Evolutionary conservation across 202 grass and related monocot species (phyloP), one percentile per base, ranked within the genome.

Genomic region (Hordeum pubiflorum): DNA sequence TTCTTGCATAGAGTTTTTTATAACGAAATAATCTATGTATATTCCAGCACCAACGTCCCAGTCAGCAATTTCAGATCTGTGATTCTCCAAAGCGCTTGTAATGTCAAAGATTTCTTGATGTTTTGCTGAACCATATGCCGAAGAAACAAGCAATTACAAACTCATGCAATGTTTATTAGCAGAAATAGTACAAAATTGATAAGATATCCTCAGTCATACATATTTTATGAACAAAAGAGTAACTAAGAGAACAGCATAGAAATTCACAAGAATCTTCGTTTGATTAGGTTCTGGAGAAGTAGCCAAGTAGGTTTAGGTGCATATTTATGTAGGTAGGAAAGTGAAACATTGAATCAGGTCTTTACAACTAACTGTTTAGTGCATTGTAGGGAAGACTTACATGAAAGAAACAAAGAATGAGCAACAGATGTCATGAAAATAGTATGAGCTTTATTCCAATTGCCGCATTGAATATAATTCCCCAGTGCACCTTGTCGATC

Each of bases 31-130:
- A 39, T 94, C 90, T 69, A 93, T 81, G 82, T 91, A 98, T 80
- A 98, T 93, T 72, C 90, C 92, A 36, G 88, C 92, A 72, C 95
- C 90, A 82, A 98, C 40, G 74, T 94, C 95, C 92, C 95, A 93
- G 54, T 94, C 92, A 86, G 92, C 86, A 79, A 98, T 98, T 94
- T 94, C 84, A 81, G 92, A 92, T 65, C 89, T 93, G 61, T 91
- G 87, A 59, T 85, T 84, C 85, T 94, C 92, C 86, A 98, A 93
- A 26, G 74, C 69, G 11, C 83, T 93, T 81, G 87, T 86, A 55
- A 93, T 89, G 23, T 89, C 86, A 90, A 90, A 98, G 55, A 98
- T 91, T 82, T 98, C 92, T 80, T 86, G 75, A 86, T 91, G 83
- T 13, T 94, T 89, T 68, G 88, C 92, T 94, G 86, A 65, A 43